Conservation (phyloP, 2,329 filamentous ascomycete species). For the Aureobasidium leucospermi region DNA sequence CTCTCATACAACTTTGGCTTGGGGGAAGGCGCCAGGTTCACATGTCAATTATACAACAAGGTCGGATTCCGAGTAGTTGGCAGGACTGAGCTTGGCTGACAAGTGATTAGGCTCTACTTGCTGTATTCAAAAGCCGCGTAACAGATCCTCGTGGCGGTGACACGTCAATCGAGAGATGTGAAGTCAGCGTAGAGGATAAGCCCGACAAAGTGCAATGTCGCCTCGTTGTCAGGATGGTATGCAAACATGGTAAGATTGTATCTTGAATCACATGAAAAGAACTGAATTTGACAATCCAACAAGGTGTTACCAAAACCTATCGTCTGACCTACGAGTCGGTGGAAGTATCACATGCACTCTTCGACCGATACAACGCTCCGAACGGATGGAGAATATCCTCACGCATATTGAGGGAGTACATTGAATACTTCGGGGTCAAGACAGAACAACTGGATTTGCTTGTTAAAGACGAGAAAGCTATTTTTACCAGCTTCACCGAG, state of each 20-base stretch:
- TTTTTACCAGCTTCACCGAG: slow-evolving; percentile 76
- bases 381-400: slow-evolving; percentile 68
- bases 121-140: slow-evolving; percentile 63
- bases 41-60: slow-evolving; percentile 67
- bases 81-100: background rate
- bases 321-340: slow-evolving; percentile 66
- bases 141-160: slow-evolving; percentile 60
- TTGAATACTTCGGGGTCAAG: slow-evolving; percentile 73
- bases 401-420: slow-evolving; percentile 62
- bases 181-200: slow-evolving; percentile 66
- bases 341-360: slow-evolving; percentile 69
- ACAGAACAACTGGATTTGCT: slow-evolving; percentile 77
- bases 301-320: slow-evolving; percentile 69
- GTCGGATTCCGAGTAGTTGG: slow-evolving; percentile 31
- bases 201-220: slow-evolving; percentile 61
- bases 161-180: slow-evolving; percentile 64
- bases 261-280: background rate
- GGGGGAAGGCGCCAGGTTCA: slow-evolving; percentile 44
- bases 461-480: slow-evolving; percentile 59
- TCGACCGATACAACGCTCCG: slow-evolving; percentile 57
- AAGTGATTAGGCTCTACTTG: slow-evolving; percentile 45
- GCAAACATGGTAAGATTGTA: slow-evolving; percentile 54
- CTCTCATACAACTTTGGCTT: slow-evolving; percentile 58
- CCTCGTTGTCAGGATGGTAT: slow-evolving; percentile 65
- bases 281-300: background rate